phyloP scores from a whole-genome alignment of 2,329 filamentous ascomycete genomes.

The Venturia oleaginea region DNA sequence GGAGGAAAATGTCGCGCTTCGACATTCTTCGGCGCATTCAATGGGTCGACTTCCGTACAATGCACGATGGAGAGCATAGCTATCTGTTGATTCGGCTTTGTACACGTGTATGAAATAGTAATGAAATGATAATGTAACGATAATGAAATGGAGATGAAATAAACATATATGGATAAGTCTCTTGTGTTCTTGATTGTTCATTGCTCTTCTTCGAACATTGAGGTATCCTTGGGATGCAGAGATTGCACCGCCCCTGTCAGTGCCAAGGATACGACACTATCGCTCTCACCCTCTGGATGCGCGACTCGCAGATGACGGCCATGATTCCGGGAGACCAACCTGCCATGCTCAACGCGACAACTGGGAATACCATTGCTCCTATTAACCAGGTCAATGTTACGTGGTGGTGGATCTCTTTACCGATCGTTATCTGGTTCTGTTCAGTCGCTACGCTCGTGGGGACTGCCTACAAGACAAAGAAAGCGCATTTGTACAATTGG shows the following conservation, averaged over 20 bases:
- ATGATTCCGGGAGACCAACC: not conserved
- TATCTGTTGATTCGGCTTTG: no score
- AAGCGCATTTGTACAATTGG: constrained; percentile 11
- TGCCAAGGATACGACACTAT: no score
- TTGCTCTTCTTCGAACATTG: no score
- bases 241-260: no score
- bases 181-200: no score
- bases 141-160: no score
- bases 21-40: constrained; percentile 1
- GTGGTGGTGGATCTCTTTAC: constrained; percentile 11
- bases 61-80: not conserved
- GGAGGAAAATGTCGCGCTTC: not conserved
- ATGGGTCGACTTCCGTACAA: not conserved
- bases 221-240: no score
- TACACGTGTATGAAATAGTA: no score
- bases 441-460: constrained; percentile 9
- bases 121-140: no score
- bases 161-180: no score
- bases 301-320: not conserved
- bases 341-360: not conserved
- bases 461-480: constrained; percentile 10
- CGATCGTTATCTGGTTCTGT: constrained; percentile 7
- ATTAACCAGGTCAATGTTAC: constrained; percentile 2
- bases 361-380: not conserved
- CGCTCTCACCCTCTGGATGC: not conserved